Base-by-base conservation (phyloP, 495 filamentous ascomycete genomes). In the Hamigera avellanea region DNA sequence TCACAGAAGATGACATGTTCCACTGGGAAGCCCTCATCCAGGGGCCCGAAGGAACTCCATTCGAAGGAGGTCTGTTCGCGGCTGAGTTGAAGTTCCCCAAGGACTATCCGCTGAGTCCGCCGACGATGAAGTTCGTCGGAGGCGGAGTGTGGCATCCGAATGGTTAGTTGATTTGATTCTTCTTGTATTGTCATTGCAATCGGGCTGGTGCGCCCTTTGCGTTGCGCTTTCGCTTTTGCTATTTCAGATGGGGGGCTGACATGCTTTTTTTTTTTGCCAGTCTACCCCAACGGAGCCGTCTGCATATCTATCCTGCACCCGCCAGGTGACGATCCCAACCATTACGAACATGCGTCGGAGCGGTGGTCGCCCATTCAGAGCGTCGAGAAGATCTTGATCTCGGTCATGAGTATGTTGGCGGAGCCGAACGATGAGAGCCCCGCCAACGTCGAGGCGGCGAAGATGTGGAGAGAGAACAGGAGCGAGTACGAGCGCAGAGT, bases 341-440 rank as follows among this genome's bases (percentile, higher is more conserved):
- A 96, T 59, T 99, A 99, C 67, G 91, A 99, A 62, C 83, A 89
- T 47, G 93, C 93, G 15, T 82, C 77, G 14, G 91, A 99, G 67
- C 73, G 91, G 33, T 99, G 91, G 91, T 82, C 77, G 28, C 91
- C 91, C 28, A 95, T 99, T 30, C 91, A 96, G 64, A 86, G 79
- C 39, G 87, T 95, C 45, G 93, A 96, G 70, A 96, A 95, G 75
- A 99, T 99, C 37, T 64, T 99, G 42, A 87, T 96, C 36, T 82
- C 75, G 1, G 91, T 99, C 31, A 99, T 99, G 86, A 93, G 86
- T 53, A 96, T 99, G 91, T 69, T 99, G 37, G 87, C 88, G 2
- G 91, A 95, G 65, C 91, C 91, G 44, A 99, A 99, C 57, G 93
- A 96, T 53, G 91, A 99, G 73, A 89, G 82, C 52, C 93, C 91